Percentiles rank a stretch among this genome's conserved stretches.
Conservation (phyloP, 2,329 filamentous ascomycete genomes). For the Chlorencoelia australis region DNA sequence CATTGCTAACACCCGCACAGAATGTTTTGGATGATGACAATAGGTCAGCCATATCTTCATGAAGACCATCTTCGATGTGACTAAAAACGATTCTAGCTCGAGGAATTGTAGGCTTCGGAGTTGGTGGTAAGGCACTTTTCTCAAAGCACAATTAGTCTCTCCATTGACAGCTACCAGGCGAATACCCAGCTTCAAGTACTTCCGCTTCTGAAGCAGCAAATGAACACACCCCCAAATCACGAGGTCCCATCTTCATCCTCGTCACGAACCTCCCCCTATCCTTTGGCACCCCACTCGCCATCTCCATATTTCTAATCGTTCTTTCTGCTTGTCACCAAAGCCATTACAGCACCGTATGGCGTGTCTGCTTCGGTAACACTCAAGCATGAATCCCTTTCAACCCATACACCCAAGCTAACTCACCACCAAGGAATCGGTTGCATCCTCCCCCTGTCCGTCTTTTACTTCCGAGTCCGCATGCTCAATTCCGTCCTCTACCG, state of each 20-base stretch:
- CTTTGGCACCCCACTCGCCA: constrained; percentile 32
- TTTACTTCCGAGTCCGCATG: constrained; percentile 46
- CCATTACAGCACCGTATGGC: constrained; percentile 35
- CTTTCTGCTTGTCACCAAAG: constrained; percentile 29
- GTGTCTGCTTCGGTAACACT: constrained; percentile 39
- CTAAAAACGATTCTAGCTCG: too few species aligned
- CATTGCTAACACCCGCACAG: constrained; percentile 12
- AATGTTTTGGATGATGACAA: constrained; percentile 46
- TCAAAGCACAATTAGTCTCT: not conserved
- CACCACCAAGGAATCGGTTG: too few species aligned
- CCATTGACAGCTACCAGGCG: constrained; percentile 21
- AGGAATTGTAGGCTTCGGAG: constrained; percentile 38
- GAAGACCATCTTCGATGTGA: too few species aligned
- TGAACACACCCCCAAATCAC: constrained; percentile 31
- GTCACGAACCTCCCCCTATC: constrained; percentile 35
- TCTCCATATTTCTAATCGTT: constrained; percentile 38
- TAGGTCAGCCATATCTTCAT: too few species aligned
- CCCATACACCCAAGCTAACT: too few species aligned
- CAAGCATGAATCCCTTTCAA: too few species aligned
- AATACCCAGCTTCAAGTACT: constrained; percentile 38
- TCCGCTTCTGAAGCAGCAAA: constrained; percentile 39
- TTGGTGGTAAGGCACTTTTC: constrained; percentile 27
- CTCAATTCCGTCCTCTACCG: constrained; percentile 41
- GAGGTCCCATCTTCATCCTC: constrained; percentile 36
- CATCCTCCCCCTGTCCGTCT: constrained; percentile 40